Conservation (phyloP, 495 filamentous ascomycete species). For the Podospora didyma region DNA sequence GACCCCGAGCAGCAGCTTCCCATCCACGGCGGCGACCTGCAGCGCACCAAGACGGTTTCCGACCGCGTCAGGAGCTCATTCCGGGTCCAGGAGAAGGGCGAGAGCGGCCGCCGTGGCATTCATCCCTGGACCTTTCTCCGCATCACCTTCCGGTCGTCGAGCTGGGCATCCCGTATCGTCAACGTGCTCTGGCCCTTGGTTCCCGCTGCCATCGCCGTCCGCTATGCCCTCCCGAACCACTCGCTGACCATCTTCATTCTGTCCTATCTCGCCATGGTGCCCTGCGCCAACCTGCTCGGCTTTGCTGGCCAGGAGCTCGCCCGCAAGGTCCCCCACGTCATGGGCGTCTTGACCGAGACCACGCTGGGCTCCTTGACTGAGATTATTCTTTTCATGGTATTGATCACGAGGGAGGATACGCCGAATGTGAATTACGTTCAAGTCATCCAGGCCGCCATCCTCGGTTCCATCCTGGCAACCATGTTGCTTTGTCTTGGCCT, state of each 20-base stretch:
- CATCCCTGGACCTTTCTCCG: conserved; percentile 38
- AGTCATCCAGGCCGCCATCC: conserved; percentile 59
- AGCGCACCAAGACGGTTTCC: not conserved
- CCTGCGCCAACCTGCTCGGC: conserved; percentile 80
- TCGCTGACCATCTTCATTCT: conserved; percentile 38
- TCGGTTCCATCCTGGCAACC: conserved; percentile 35
- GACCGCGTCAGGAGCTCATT: conserved; percentile 4
- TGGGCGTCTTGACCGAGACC: conserved; percentile 74
- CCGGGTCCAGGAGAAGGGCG: conserved; percentile 28
- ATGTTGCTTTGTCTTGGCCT: conserved; percentile 38
- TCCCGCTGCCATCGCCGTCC: conserved; percentile 46
- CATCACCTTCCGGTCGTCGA: conserved; percentile 41
- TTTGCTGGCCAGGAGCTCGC: conserved; percentile 81
- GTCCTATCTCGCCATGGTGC: conserved; percentile 66
- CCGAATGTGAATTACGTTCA: conserved; percentile 44
- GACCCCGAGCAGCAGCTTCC: not conserved
- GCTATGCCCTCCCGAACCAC: conserved; percentile 44
- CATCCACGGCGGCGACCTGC: conserved; percentile 1
- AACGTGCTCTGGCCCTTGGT: conserved; percentile 55
- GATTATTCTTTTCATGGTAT: conserved; percentile 76
- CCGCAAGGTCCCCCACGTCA: conserved; percentile 71
- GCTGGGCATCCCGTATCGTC: conserved; percentile 34
- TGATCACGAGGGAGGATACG: conserved; percentile 39
- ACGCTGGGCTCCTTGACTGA: conserved; percentile 76
- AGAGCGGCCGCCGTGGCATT: conserved; percentile 42